phyloP scores from a whole-genome alignment of 2,329 filamentous ascomycete species.

The Exophiala xenobiotica region DNA sequence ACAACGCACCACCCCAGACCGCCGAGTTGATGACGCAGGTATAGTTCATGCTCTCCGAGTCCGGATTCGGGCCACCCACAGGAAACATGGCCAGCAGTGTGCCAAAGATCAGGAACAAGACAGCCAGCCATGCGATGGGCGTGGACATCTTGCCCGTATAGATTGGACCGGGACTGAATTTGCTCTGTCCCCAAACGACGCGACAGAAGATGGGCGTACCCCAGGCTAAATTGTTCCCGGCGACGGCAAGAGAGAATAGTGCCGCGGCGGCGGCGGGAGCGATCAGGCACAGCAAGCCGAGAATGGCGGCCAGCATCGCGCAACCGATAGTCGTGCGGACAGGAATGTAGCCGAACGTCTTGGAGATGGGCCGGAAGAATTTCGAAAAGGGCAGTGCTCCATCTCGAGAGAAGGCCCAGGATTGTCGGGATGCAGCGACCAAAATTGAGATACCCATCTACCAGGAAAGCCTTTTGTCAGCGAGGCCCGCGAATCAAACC shows the following conservation, averaged over 20 bases:
- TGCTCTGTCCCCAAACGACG: slow-evolving; percentile 57
- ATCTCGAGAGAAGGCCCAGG: slow-evolving; percentile 64
- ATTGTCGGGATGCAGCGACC: slow-evolving; percentile 60
- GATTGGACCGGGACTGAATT: slow-evolving; percentile 60
- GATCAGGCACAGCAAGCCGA: slow-evolving; percentile 60
- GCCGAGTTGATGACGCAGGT: slow-evolving; percentile 61
- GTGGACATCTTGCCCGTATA: slow-evolving; percentile 57
- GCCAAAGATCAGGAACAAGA: slow-evolving; percentile 57
- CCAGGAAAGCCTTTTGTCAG: too few species aligned
- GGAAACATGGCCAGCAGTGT: slow-evolving; percentile 62
- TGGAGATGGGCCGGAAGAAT: slow-evolving; percentile 58
- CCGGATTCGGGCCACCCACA: slow-evolving; percentile 53
- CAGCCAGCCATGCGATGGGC: slow-evolving; percentile 54
- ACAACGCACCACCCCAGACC: slow-evolving; percentile 57
- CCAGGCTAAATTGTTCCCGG: slow-evolving; percentile 63
- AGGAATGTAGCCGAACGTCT: slow-evolving; percentile 57
- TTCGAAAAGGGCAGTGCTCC: slow-evolving; percentile 60
- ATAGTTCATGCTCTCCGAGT: slow-evolving; percentile 59
- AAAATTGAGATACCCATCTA: slow-evolving; percentile 37
- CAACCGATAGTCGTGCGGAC: slow-evolving; percentile 58
- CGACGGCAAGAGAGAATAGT: slow-evolving; percentile 60
- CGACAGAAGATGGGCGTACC: slow-evolving; percentile 59
- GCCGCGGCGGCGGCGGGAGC: slow-evolving; percentile 58
- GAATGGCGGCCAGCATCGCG: slow-evolving; percentile 50
- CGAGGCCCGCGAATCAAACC: too few species aligned